Conservation (phyloP, 345 rosid genomes). For the Arabis alpina region DNA sequence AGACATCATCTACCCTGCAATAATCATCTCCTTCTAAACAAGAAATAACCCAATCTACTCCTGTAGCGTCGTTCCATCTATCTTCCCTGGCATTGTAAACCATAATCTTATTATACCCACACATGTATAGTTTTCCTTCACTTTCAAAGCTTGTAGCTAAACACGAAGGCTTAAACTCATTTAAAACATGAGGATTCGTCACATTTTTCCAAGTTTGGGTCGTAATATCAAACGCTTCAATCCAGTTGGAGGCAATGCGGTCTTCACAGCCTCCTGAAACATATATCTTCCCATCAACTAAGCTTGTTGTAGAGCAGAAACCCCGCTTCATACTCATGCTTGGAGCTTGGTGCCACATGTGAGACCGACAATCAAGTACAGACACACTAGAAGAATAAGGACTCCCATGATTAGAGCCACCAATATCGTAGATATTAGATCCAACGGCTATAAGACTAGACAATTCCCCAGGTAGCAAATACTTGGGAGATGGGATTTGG, state of each 20-base stretch:
- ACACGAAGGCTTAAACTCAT: too few species aligned
- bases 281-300: constrained; percentile 29
- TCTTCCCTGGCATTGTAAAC: constrained; percentile 12
- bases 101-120: neutral
- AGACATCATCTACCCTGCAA: neutral
- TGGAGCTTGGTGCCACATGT: constrained; percentile 21
- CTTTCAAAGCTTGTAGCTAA: neutral
- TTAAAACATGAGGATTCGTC: neutral
- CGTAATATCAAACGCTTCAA: constrained; percentile 21
- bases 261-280: constrained; percentile 15
- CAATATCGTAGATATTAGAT: constrained; percentile 54
- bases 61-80: neutral
- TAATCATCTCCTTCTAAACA: too few species aligned
- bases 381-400: constrained; percentile 47
- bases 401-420: constrained; percentile 48
- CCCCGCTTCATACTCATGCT: neutral
- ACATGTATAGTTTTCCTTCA: constrained; percentile 9
- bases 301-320: neutral
- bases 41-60: neutral
- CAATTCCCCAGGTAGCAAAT: constrained; percentile 29
- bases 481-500: constrained; percentile 15
- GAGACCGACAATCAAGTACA: constrained; percentile 31
- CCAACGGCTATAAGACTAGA: constrained; percentile 59
- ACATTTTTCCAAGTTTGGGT: constrained; percentile 11
- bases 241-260: neutral